Conservation (phyloP, 257 asterid species). For the Solanum neorickii region DNA sequence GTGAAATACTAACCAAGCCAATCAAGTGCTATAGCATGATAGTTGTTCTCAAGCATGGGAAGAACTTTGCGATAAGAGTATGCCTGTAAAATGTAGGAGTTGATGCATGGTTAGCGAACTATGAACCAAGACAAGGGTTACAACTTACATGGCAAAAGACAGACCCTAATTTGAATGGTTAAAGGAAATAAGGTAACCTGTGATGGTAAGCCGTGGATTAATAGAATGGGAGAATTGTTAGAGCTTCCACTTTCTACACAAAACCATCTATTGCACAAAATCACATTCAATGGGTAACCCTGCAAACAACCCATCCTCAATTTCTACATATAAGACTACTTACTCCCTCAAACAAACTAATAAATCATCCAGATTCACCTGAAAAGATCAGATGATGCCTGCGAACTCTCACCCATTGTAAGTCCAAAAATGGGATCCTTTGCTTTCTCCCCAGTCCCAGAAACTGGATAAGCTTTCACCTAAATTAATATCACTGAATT, state of each 20-base stretch:
- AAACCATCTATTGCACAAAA: constrained; percentile 93
- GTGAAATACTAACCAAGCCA: constrained; percentile 60
- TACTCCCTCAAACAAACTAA: constrained; percentile 1
- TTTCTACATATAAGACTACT: constrained; percentile 25
- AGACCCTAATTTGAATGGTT: neutral
- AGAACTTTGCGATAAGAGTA: constrained; percentile 84
- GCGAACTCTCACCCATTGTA: constrained; percentile 67
- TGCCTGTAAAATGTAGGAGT: constrained; percentile 41
- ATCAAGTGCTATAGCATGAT: constrained; percentile 73
- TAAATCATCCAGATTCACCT: constrained; percentile 30
- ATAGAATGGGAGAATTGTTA: constrained; percentile 43
- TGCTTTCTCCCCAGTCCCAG: constrained; percentile 83
- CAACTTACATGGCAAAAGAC: neutral
- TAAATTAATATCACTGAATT: neutral
- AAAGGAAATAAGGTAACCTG: constrained; percentile 35
- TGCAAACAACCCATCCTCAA: constrained; percentile 70
- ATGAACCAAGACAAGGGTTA: neutral
- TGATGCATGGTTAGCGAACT: neutral
- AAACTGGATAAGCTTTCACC: constrained; percentile 81
- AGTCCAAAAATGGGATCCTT: constrained; percentile 87
- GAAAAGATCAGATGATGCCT: constrained; percentile 65
- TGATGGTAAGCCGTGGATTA: constrained; percentile 82
- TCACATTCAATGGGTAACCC: constrained; percentile 44
- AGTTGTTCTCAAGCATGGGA: constrained; percentile 65
- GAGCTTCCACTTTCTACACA: constrained; percentile 71